Evolutionary conservation across 225 moss, liverwort and hornwort genomes (phyloP), one percentile per base, ranked within the genome.

Genomic region (Takakia lepidozioides): DNA sequence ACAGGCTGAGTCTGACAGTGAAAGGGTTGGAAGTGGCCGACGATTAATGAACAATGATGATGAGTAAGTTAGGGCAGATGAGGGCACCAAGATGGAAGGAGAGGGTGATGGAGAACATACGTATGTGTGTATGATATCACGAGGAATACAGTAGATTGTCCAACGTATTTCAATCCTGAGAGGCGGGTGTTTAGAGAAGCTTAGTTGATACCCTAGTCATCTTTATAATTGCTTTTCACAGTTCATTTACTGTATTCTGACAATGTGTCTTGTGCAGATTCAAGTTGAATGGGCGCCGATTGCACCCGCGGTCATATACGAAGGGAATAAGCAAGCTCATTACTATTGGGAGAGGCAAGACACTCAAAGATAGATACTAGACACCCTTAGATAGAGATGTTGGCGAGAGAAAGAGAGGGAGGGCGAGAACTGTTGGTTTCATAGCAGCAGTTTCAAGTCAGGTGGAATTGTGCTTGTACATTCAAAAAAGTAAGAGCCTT

Each of bases 81-180:
- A 6, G 7, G 7, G 7, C 32, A 32, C 11, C n/a, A n/a, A n/a
- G n/a, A n/a, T n/a, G n/a, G n/a, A n/a, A n/a, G n/a, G n/a, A n/a
- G n/a, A n/a, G 32, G 32, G 7, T 32, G 32, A 6, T 32, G 32
- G 32, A 0, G 11, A 32, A 6, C 11, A 7, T 11, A 32, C 11
- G 32, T 32, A 6, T 55, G 69, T 17, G 29, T 78, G 47, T 46
- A 58, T 8, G 63, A 69, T 58, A 53, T 79, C 47, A 72, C 68
- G 40, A 58, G 74, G 34, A 55, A n/a, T n/a, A n/a, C n/a, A n/a
- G n/a, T n/a, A n/a, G n/a, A n/a, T 84, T 29, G 74, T 65, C 27
- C 82, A 83, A 47, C 49, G 79, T 48, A 79, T 86, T 19, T 82
- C 82, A 3, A 86, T 86, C 20, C 75, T 78, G 60, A 83, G 58